phyloP scores from a whole-genome alignment of 345 rosid species.

The Psidium friedrichsthalianum region DNA sequence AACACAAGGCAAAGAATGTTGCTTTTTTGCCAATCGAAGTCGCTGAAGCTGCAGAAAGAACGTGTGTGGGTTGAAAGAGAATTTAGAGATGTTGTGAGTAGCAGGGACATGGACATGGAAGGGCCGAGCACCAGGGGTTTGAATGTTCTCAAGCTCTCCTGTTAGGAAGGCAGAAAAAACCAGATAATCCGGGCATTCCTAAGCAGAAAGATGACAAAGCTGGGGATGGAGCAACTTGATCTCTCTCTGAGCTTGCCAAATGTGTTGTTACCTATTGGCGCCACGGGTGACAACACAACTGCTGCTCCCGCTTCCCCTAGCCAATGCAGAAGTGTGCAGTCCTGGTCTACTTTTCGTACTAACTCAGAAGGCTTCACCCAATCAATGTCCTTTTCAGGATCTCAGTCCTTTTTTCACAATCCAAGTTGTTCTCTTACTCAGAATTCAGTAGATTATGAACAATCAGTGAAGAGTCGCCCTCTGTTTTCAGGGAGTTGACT shows the following conservation, averaged over 20 bases:
- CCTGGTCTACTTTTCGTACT: slow-evolving; percentile 55
- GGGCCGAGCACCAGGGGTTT: slow-evolving; percentile 84
- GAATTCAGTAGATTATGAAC: slow-evolving; percentile 75
- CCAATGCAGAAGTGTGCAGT: slow-evolving; percentile 67
- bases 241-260: slow-evolving; percentile 91
- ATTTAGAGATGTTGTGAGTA: slow-evolving; percentile 13
- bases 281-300: slow-evolving; percentile 27
- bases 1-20: slow-evolving; percentile 59
- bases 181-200: slow-evolving; percentile 26
- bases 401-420: slow-evolving; percentile 87
- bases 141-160: slow-evolving; percentile 77
- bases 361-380: slow-evolving; percentile 84
- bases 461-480: slow-evolving; percentile 95
- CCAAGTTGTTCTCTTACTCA: slow-evolving; percentile 96
- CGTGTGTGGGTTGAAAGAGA: slow-evolving; percentile 30
- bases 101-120: slow-evolving; percentile 45
- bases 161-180: slow-evolving; percentile 40
- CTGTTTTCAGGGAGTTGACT: slow-evolving; percentile 77
- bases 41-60: slow-evolving; percentile 25
- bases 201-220: slow-evolving; percentile 57
- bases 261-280: slow-evolving; percentile 71
- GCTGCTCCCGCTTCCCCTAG: slow-evolving; percentile 61
- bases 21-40: slow-evolving; percentile 23
- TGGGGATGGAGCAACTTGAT: slow-evolving; percentile 68
- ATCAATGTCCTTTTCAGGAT: slow-evolving; percentile 91